Base-by-base conservation (phyloP, 2,329 filamentous ascomycete species). In the Ophiostoma tasmaniense region DNA sequence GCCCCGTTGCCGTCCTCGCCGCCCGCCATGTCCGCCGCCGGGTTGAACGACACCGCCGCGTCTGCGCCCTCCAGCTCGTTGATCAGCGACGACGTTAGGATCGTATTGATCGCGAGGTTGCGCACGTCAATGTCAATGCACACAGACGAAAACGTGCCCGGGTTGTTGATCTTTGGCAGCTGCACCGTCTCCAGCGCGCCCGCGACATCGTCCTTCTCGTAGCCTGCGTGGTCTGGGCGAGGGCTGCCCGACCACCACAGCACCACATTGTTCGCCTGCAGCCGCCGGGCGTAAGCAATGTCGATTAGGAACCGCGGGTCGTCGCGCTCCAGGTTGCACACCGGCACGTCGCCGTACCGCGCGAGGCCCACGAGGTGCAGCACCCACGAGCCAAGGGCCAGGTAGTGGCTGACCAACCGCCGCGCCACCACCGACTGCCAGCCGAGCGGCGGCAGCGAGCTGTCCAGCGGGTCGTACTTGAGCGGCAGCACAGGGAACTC, bases 21-120 rank as follows among this genome's bases (percentile, higher is more conserved):
- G 69, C 90, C 85, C 87, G 0, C 83, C 0, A 67, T 66, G 22
- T 73, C 73, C 2, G 70, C 68, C 1, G 89, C 89, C 28, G 91
- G 89, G 73, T 96, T 96, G 76, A 97, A 91, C 0, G 93, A 89
- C 28, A 96, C 86, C 0, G 91, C 91, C 73, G 98, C 93, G 6
- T 90, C 93, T 3, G 89, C 88, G 0, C 94, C 94, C 76, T 99
- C 95, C 1, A 96, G 88, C 73, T 98, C 95, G 75, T 97, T 98
- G 82, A 99, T 93, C 11, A 99, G 86, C 0, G 95, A 96, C 0
- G 94, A 97, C 0, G 95, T 97, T 22, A 99, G 83, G 65, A 99
- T 96, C 0, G 96, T 99, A 80, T 99, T 99, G 80, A 99, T 98
- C 4, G 93, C 90, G 17, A 99, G 84, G 75, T 99, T 99, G 64